Conservation (phyloP, 2,329 filamentous ascomycete species). For the Neurospora sp. region DNA sequence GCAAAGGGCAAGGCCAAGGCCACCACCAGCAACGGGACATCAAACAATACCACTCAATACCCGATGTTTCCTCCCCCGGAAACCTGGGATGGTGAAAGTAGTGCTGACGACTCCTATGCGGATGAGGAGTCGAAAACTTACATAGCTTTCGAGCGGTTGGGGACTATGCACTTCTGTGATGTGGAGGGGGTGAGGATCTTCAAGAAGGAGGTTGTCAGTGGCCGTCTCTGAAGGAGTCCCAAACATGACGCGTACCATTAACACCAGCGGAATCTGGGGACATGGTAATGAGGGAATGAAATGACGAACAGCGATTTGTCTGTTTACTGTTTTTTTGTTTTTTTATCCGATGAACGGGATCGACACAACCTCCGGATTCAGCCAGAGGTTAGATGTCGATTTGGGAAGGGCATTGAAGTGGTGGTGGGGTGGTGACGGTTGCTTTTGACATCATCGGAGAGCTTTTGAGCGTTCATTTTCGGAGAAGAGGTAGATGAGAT, state of each 20-base stretch:
- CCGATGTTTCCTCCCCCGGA: constrained; percentile 19
- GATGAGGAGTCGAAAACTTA: constrained; percentile 15
- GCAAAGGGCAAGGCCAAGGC: constrained; percentile 19
- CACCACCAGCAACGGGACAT: constrained; percentile 2
- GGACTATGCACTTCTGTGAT: constrained; percentile 33
- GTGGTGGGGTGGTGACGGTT: background rate
- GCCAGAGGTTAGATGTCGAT: background rate
- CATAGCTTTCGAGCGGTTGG: constrained; percentile 25
- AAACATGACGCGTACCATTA: background rate
- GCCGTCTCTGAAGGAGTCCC: constrained; percentile 26
- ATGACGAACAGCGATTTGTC: background rate
- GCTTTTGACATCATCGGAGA: background rate
- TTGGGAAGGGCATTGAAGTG: background rate
- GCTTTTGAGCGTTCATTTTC: background rate
- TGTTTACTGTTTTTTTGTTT: background rate
- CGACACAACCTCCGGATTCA: background rate
- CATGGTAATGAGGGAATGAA: background rate
- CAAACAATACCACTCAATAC: constrained; percentile 11
- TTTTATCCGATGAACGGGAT: background rate
- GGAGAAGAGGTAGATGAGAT: background rate
- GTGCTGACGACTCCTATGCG: constrained; percentile 26
- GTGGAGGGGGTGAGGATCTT: constrained; percentile 45
- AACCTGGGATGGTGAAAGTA: constrained; percentile 20
- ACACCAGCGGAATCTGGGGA: background rate
- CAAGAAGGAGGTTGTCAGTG: constrained; percentile 43